Evolutionary conservation across 2,329 filamentous ascomycete species (phyloP).

Genomic region (Cucurbitaria berberidis): DNA sequence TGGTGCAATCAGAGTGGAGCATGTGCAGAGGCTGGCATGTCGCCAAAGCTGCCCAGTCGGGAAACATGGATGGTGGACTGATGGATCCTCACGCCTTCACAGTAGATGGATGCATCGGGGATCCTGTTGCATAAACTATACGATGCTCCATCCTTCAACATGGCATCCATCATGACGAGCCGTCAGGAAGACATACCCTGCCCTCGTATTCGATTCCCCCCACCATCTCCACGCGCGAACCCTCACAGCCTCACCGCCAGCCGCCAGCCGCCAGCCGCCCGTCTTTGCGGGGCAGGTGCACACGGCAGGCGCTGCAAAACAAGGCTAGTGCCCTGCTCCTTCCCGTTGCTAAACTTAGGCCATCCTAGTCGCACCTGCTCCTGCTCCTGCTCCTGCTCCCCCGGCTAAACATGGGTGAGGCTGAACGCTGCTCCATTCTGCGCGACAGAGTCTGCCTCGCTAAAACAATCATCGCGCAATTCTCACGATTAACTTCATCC

Average conservation of each 20-base stretch:
- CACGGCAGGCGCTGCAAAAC: background rate
- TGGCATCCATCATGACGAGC: background rate
- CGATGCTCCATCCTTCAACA: constrained; percentile 5
- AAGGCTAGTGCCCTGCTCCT: constrained; percentile 6
- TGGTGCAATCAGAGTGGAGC: constrained; percentile 1
- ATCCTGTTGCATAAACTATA: constrained; percentile 4
- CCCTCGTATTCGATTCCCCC: background rate
- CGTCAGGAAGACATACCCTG: background rate
- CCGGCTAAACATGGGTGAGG: constrained; percentile 10
- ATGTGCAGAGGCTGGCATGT: constrained; percentile 7
- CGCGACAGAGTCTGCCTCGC: constrained; percentile 22
- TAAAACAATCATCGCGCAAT: constrained; percentile 16
- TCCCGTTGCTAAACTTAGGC: constrained; percentile 22
- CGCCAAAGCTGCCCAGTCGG: background rate
- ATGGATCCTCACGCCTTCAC: background rate
- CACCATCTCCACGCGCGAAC: background rate
- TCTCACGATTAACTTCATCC: background rate
- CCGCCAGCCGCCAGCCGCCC: constrained; percentile 6
- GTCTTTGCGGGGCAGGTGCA: constrained; percentile 15
- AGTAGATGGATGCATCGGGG: too few relatives aligned
- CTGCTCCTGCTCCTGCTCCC: too few relatives aligned
- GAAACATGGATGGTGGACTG: constrained; percentile 2
- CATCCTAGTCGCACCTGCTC: constrained; percentile 4
- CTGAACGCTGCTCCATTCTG: constrained; percentile 2
- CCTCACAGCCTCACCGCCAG: constrained; percentile 1